Conservation (phyloP, 495 filamentous ascomycete genomes). For the Terfezia boudieri region DNA sequence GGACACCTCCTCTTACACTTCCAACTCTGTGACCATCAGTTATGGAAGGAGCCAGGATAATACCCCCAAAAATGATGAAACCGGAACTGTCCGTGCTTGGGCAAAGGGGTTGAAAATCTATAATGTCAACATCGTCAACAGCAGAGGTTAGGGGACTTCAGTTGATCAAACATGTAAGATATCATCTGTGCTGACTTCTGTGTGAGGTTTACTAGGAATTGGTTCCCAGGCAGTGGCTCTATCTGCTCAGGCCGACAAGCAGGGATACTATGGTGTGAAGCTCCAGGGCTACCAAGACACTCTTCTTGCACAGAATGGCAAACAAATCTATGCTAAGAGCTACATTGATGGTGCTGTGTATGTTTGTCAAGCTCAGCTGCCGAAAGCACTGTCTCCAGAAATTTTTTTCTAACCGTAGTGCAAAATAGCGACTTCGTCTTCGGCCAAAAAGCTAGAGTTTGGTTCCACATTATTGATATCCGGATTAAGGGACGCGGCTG, state of each 20-base stretch:
- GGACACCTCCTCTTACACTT: conserved; percentile 30
- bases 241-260: conserved; percentile 27
- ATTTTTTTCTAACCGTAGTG: conserved; percentile 43
- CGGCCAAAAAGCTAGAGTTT: conserved; percentile 24
- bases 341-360: conserved; percentile 36
- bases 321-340: conserved; percentile 33
- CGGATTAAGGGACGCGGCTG: conserved; percentile 24
- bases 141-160: conserved; percentile 6
- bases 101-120: conserved; percentile 29
- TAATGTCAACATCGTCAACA: conserved; percentile 40
- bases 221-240: conserved; percentile 38
- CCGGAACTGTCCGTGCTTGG: conserved; percentile 33
- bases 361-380: not conserved
- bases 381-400: not conserved
- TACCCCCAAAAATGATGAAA: conserved; percentile 25
- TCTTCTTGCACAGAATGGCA: conserved; percentile 33
- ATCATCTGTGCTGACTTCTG: not conserved
- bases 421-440: conserved; percentile 21
- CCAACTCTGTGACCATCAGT: conserved; percentile 39
- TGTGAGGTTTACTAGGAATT: conserved; percentile 13
- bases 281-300: conserved; percentile 42
- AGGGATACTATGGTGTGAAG: conserved; percentile 36
- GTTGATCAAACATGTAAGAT: not conserved
- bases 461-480: too few species aligned
- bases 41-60: conserved; percentile 14